Evolutionary conservation across 176 grass and related monocot genomes (phyloP), one percentile per base, ranked within the genome.

Genomic region (Triticum urartu): DNA sequence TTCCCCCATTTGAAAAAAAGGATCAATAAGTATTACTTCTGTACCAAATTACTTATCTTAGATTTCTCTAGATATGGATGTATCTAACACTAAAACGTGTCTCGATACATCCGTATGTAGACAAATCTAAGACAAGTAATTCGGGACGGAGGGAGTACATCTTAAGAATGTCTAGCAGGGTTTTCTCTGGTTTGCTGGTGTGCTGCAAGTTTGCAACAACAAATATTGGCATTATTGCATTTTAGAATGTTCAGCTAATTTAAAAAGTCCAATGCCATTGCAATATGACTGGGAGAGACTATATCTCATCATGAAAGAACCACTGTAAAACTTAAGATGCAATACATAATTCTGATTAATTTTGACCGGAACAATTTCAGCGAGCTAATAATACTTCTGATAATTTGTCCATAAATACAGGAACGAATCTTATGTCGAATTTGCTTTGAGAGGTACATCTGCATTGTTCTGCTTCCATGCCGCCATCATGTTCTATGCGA

Each of bases 401-500:
- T 58, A 28, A 4, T 65, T 42, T 81, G 18, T 70, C 7, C 39
- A 8, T 63, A 43, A 78, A 81, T 15, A 43, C 85, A 96, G 91
- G 94, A 96, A 56, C 81, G 77, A 8, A 83, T 94, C 77, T 87
- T 96, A 8, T 96, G 94, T 69, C 80, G 89, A 35, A 83, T 96
- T 86, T 96, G 91, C 74, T 96, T 93, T 43, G 91, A 89, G 69
- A 83, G 66, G 72, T 89, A 91, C 10, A 90, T 96, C n/a, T 72
- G 84, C 68, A 80, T 93, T 58, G 89, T 91, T 60, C 52, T 93
- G 58, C 89, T 86, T 93, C 89, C 89, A 48, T 93, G 89, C 63
- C 81, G 89, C 54, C 91, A 96, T 79, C 83, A 83, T 89, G 80
- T 86, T 86, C 88, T 96, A 33, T 96, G 94, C 94, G 65, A 89